Base-by-base conservation (phyloP, 1,139 yeast genomes). In the Suhomyces atakaporum region DNA sequence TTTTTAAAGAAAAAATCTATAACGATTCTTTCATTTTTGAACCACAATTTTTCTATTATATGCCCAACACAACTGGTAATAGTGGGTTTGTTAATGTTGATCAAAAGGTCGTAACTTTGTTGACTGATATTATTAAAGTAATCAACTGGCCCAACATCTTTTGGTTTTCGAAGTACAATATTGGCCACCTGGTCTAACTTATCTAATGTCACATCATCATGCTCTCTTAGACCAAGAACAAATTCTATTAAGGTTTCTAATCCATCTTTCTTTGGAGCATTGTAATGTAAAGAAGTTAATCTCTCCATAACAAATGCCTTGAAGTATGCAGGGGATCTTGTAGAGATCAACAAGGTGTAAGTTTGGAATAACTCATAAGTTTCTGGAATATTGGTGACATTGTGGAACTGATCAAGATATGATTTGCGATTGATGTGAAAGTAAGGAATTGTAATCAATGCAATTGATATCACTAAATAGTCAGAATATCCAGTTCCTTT, bases 401-500 rank as follows among this genome's bases (percentile, higher is more conserved):
- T 15, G 1, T 30, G 16, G 9, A 33, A 33, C 13, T 36, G 30
- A 9, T 25, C n/a, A 8, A 33, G 18, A 6, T 29, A 16, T 7
- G 16, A 7, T 9, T 24, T 15, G 3, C 33, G 22, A n/a, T 30
- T 31, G 5, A 40, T 38, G 2, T 42, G 35, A 18, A 47, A 52
- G 26, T 54, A 46, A 2, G 80, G 79, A 38, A 70, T 56, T 6
- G 73, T 66, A 2, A 67, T 62, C 27, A 85, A 58, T 1, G 78
- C 73, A n/a, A 81, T 60, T 0, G 84, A 52, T 1, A 78, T 71
- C 0, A 81, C 73, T 12, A 87, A 51, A 24, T 81, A 72, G 54
- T 87, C 96, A 0, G 88, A 75, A 43, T 71, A 77, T 2, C 92
- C 95, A 0, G 89, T 80, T 0, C 94, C 92, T 33, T 73, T 78